phyloP scores from a whole-genome alignment of 331 rosid species.

The Quercus phellos region DNA sequence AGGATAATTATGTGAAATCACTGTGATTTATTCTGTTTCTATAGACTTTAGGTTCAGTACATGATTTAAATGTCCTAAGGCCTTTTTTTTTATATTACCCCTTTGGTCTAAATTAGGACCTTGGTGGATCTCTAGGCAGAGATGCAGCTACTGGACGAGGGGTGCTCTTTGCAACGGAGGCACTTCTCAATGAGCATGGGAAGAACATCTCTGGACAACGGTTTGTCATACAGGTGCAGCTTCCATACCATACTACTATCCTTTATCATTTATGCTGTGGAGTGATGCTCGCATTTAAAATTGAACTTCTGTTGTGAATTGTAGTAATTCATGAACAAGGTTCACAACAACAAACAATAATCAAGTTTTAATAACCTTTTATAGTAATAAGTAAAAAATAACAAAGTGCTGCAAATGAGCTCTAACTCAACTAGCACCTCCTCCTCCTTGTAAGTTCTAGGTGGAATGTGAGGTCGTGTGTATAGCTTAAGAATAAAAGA shows the following conservation, averaged over 20 bases:
- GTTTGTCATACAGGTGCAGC: conserved; percentile 68
- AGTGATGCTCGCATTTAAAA: background rate
- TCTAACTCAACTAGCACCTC: no score
- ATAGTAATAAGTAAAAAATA: no score
- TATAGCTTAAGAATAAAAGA: no score
- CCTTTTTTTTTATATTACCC: no score
- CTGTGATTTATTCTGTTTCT: background rate
- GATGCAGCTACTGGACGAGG: conserved; percentile 96
- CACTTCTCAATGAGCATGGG: conserved; percentile 75
- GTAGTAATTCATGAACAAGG: no score
- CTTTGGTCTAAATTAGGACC: conserved; percentile 42
- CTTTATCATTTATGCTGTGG: background rate
- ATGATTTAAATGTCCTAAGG: background rate
- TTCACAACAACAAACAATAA: no score
- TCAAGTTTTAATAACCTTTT: no score
- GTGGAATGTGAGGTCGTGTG: no score
- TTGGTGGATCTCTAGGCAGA: conserved; percentile 96
- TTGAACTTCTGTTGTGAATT: no score
- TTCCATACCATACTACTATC: background rate
- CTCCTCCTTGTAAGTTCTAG: no score
- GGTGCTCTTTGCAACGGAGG: conserved; percentile 84
- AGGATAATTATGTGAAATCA: background rate
- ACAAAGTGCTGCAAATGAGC: no score
- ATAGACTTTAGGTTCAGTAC: background rate
- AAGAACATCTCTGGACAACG: conserved; percentile 63